These are phyloP conservation scores for Phytopythium sindhum DNA, from an alignment of 352 stramenopile species.

Conservation along the genomic window DNA sequence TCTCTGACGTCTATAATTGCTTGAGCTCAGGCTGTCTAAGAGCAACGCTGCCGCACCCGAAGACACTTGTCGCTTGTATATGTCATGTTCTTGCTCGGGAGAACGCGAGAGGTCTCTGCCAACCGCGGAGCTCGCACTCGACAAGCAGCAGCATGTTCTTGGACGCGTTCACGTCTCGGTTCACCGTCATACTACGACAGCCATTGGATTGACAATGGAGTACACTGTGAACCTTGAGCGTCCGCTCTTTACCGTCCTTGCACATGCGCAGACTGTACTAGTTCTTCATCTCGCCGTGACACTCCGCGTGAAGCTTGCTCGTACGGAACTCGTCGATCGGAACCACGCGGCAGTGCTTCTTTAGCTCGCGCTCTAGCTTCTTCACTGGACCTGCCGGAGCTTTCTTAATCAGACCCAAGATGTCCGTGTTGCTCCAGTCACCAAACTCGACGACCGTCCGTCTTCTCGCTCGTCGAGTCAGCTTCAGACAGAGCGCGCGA, in stretches of 20 bases:
- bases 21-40: too few species aligned
- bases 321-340: slow-evolving; percentile 2
- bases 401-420: slow-evolving; percentile 12
- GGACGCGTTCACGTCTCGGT: slow-evolving; percentile 50
- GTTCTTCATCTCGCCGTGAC: background rate
- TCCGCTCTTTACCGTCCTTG: background rate
- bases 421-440: slow-evolving; percentile 12
- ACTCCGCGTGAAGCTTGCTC: slow-evolving; percentile 1
- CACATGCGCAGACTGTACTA: background rate
- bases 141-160: slow-evolving; percentile 67
- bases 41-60: too few species aligned
- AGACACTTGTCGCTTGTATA: too few species aligned
- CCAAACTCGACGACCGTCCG: slow-evolving; percentile 14
- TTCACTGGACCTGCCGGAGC: background rate
- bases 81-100: too few species aligned
- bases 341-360: background rate
- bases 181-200: too few species aligned
- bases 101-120: too few species aligned
- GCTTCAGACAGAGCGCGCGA: slow-evolving; percentile 7
- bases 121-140: too few species aligned
- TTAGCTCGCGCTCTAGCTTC: background rate
- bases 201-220: too few species aligned
- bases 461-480: background rate
- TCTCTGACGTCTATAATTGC: too few species aligned
- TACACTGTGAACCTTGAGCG: background rate